phyloP scores from a whole-genome alignment of 306 rosid species.

The Cicer pinnatifidum region DNA sequence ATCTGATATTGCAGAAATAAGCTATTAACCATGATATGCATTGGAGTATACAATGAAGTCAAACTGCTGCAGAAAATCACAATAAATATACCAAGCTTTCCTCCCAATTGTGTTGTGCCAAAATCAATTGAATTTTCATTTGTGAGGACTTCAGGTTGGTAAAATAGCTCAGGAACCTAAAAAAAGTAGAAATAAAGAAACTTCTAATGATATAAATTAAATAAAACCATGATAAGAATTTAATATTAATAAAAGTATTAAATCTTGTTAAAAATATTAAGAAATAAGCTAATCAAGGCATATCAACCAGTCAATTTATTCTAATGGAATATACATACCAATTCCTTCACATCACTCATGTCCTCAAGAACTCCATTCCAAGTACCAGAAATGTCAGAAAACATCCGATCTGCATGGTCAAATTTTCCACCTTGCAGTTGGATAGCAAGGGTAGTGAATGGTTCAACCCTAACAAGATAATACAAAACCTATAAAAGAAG shows the following conservation, averaged over 20 bases:
- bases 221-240: slow-evolving; percentile 43
- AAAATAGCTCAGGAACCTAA: slow-evolving; percentile 97
- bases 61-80: slow-evolving; percentile 37
- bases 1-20: slow-evolving; percentile 58
- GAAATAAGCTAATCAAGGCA: slow-evolving; percentile 19
- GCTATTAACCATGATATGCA: slow-evolving; percentile 42
- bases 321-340: slow-evolving; percentile 62
- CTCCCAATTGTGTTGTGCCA: slow-evolving; percentile 94
- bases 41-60: slow-evolving; percentile 30
- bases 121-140: slow-evolving; percentile 94
- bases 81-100: slow-evolving; percentile 74
- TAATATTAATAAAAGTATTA: slow-evolving; percentile 29
- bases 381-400: slow-evolving; percentile 86
- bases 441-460: slow-evolving; percentile 93
- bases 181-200: slow-evolving; percentile 19
- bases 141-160: slow-evolving; percentile 90
- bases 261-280: slow-evolving; percentile 21
- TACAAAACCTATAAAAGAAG: slow-evolving; percentile 77
- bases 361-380: slow-evolving; percentile 98
- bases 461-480: slow-evolving; percentile 97
- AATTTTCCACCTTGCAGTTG: slow-evolving; percentile 98
- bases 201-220: slow-evolving; percentile 22
- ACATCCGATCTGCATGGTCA: slow-evolving; percentile 99
- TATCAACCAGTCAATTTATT: slow-evolving; percentile 36
- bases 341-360: slow-evolving; percentile 98